These are phyloP conservation scores for Colletotrichum viniferum DNA, from an alignment of 2,329 filamentous ascomycete genomes.

Conservation along the genomic window DNA sequence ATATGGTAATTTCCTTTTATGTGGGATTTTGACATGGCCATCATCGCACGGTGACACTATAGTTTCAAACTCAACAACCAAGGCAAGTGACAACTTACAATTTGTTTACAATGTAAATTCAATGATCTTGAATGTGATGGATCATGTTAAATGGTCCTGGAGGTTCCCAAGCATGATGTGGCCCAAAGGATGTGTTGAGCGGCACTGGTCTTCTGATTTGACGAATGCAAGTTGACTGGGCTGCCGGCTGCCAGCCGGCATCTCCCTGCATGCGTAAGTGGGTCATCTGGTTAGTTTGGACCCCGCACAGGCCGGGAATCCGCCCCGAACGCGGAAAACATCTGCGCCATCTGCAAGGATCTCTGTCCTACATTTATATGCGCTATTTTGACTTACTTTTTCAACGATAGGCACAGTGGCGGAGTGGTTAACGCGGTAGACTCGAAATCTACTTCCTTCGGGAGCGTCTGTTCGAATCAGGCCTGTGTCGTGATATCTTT, in stretches of 20 bases:
- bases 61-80: neutral
- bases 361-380: accelerated
- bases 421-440: neutral
- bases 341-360: neutral
- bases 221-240: neutral
- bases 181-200: neutral
- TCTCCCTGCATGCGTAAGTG: neutral
- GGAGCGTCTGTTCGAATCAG: neutral
- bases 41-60: neutral
- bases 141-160: neutral
- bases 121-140: neutral
- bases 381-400: accelerated
- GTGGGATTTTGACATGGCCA: neutral
- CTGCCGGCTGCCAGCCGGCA: neutral
- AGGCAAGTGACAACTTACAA: neutral
- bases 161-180: neutral
- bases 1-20: neutral
- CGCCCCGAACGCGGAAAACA: neutral
- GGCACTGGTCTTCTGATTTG: neutral
- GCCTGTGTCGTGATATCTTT: neutral
- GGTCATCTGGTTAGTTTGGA: neutral
- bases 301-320: neutral
- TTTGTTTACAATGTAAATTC: neutral
- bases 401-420: neutral
- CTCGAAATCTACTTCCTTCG: neutral